A percentile compares a stretch with the other conserved stretches of the same genome.
Evolutionary conservation across 176 grass and related monocot genomes (phyloP).

Genomic region (Chloris gayana): DNA sequence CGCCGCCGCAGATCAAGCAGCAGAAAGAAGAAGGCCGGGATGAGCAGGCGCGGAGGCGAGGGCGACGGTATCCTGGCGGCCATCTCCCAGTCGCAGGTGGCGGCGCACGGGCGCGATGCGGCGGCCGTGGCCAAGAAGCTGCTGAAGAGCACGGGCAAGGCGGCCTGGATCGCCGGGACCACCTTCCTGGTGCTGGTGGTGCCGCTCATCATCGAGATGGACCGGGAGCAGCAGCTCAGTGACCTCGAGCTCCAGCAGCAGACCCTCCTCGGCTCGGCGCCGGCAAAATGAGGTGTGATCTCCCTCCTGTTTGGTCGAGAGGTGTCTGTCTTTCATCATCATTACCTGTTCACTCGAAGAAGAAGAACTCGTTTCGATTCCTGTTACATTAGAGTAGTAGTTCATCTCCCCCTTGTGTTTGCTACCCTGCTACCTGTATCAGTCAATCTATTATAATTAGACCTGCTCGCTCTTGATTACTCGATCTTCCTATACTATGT

Average conservation of each 20-base stretch:
- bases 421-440: not conserved
- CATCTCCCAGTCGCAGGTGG: not conserved
- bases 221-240: not conserved
- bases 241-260: not conserved
- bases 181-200: not conserved
- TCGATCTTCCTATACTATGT: not conserved
- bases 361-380: not conserved
- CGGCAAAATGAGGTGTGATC: not conserved
- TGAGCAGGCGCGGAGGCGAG: not conserved
- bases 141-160: not conserved
- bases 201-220: not conserved
- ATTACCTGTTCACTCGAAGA: not conserved
- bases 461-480: not conserved
- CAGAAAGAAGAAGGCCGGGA: not conserved
- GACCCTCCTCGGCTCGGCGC: not conserved
- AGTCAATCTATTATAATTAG: not conserved
- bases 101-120: not conserved
- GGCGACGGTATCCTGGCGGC: not conserved
- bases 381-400: not conserved
- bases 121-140: not conserved
- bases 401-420: not conserved
- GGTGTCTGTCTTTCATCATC: not conserved
- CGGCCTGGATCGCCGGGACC: not conserved
- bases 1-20: not conserved
- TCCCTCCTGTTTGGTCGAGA: not conserved